Evolutionary conservation across 768 basidiomycete genomes (phyloP).

Genomic region (Podaxis sp.): DNA sequence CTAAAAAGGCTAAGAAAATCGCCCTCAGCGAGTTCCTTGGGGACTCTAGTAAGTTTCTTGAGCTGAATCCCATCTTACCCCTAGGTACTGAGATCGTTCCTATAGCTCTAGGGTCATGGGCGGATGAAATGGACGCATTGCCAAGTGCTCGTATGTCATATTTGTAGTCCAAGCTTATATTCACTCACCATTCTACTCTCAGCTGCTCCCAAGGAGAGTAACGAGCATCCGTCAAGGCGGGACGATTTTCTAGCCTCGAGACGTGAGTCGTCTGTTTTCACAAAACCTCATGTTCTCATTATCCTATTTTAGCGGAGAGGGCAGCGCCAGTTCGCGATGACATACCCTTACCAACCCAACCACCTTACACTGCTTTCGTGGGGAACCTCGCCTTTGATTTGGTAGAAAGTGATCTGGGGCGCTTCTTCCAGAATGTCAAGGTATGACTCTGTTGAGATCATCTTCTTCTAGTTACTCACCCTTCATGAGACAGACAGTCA

Average conservation of each 20-base stretch:
- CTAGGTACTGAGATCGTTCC: conserved; percentile 19
- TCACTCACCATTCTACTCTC: conserved; percentile 11
- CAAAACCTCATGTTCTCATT: conserved; percentile 12
- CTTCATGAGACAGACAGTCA: conserved; percentile 72
- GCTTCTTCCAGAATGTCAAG: conserved; percentile 70
- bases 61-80: conserved; percentile 15
- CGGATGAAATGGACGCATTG: conserved; percentile 94
- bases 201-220: conserved; percentile 73
- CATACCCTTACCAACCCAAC: conserved; percentile 90
- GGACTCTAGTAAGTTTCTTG: conserved; percentile 63
- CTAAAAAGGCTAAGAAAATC: conserved; percentile 92
- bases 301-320: conserved; percentile 46
- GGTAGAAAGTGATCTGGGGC: conserved; percentile 75
- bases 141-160: conserved; percentile 85
- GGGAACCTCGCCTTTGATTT: conserved; percentile 96
- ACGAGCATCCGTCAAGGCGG: conserved; percentile 48
- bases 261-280: conserved; percentile 39
- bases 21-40: conserved; percentile 91
- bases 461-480: conserved; percentile 1
- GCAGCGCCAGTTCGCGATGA: conserved; percentile 73
- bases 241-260: conserved; percentile 67
- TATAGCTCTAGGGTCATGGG: conserved; percentile 91
- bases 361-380: conserved; percentile 96
- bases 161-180: background rate
- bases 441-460: conserved; percentile 32